Evolutionary conservation across 306 rosid species (phyloP), one percentile per base, ranked within the genome.

Genomic region (Pyrus bretschneideri): DNA sequence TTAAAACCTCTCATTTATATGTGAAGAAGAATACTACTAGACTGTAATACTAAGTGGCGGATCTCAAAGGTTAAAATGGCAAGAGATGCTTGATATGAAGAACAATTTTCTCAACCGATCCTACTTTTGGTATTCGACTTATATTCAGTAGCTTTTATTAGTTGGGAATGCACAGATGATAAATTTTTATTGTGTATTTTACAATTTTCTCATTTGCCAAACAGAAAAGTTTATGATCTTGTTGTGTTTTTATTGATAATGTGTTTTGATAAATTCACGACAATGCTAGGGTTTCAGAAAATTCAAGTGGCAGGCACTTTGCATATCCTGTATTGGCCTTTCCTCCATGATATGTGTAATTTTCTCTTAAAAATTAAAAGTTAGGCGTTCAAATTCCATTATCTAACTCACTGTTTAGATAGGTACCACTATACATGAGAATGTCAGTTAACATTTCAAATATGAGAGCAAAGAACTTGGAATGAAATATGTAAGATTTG

Each of bases 271-370:
- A 64, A 42, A 23, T 71, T 80, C 80, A 95, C 96, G 97, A 91
- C 80, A 83, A 92, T 80, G 67, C 83, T 4, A 82, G 65, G 69
- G 92, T 86, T 2, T 83, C 90, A 2, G 92, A 82, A 71, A 90
- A 92, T 81, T 27, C 54, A 18, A 86, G 89, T 31, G 74, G 27
- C 58, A 89, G 91, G 83, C 90, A 82, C 70, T 88, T 87, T 80
- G 76, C 38, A n/a, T 87, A 88, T 80, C 97, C 93, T 58, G 91
- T 87, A 35, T 93, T 95, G 83, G 97, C 89, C 77, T 95, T 95
- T 71, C 90, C 98, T 77, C 96, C 97, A 46, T 95, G 97, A 97
- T 94, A 92, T 80, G 9, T 6, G 17, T 49, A 17, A 62, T 29
- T 11, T 61, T 44, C 4, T 25, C 62, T 35, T 35, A 35, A 6